Evolutionary conservation across 805 yeast genomes (phyloP), one percentile per base, ranked within the genome.

Genomic region (Candida schatavii): DNA sequence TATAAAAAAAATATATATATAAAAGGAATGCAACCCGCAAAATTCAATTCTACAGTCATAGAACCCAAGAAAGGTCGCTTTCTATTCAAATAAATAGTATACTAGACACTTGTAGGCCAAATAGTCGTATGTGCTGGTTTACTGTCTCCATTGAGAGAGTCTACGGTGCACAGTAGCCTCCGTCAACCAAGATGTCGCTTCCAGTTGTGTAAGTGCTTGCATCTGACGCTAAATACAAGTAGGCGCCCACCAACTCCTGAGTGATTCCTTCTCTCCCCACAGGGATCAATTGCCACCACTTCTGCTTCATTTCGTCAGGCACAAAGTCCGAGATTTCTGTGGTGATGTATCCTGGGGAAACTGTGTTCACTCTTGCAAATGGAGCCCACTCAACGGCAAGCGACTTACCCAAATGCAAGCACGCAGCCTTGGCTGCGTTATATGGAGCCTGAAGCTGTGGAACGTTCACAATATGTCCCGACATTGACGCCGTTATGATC

Each of bases 331-430:
- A 54, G 38, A 70, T 65, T 19, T 68, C 74, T 10, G 75, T 70
- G 22, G 42, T 46, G 38, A 70, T 64, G 55, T 70, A 70, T 25
- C 75, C 75, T 11, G 75, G 75, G 15, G 72, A 64, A 30, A 70
- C 46, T 25, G 72, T 54, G 56, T 70, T 70, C 39, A 68, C 72
- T 50, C 75, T 56, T 26, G 66, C 72, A 45, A 71, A 70, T 1
- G 81, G 67, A 34, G 66, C 72, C 75, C 75, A 70, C 53, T 70
- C 75, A 20, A 70, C 67, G 5, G 75, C 74, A 48, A 70, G 63
- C 4, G 74, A 68, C 49, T 58, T 65, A 40, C 70, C 64, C 44
- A 70, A 64, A 53, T 70, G 75, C 28, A 66, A 53, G 34, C 66
- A 61, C 2, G 70, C 75, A 34, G 75, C 75, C 56, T 70, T 70